Evolutionary conservation across 768 basidiomycete species (phyloP), one percentile per base, ranked within the genome.

Genomic region (Tulasnella sp.): DNA sequence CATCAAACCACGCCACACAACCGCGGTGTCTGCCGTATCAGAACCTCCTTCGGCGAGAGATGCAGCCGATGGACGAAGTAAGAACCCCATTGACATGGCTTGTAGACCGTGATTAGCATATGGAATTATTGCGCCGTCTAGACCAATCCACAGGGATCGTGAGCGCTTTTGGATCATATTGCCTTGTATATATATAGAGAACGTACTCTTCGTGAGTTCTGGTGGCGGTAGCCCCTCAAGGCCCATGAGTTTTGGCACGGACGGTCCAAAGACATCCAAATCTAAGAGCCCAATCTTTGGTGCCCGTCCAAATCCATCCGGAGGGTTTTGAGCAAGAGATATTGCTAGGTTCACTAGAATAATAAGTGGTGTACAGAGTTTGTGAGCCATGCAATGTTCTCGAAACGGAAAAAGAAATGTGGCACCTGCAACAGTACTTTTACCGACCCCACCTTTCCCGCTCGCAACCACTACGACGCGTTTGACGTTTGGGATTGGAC

Each of bases 1-100:
- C 94, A 97, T 98, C 21, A 96, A 78, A 2, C 94, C 94, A 24
- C 94, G 79, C 94, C 94, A 99, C 29, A 94, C 89, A 30, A 97
- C 78, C 0, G 92, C 84, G 0, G 83, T 81, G 50, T 71, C 68
- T 34, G 76, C 76, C 55, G 77, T 77, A 2, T 78, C 73, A 44
- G 73, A 73, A 27, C 73, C 73, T 38, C 34, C 34, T 38, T 38
- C 7, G 5, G 77, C 75, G 30, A 73, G 64, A 1, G 75, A 66
- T 57, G 73, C 72, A 0, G 87, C 85, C 25, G 50, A 43, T 49
- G 58, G 63, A 0, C 65, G 72, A 12, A 98, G 78, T 11, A 99
- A 79, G 69, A 92, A 99, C 2, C 92, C 94, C 82, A 99, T 96
- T 0, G 92, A 96, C 94, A 97, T 97, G 65, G 87, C 88, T 15